Evolutionary conservation across 768 basidiomycete genomes (phyloP).

Genomic region (Termitomyces sp.): DNA sequence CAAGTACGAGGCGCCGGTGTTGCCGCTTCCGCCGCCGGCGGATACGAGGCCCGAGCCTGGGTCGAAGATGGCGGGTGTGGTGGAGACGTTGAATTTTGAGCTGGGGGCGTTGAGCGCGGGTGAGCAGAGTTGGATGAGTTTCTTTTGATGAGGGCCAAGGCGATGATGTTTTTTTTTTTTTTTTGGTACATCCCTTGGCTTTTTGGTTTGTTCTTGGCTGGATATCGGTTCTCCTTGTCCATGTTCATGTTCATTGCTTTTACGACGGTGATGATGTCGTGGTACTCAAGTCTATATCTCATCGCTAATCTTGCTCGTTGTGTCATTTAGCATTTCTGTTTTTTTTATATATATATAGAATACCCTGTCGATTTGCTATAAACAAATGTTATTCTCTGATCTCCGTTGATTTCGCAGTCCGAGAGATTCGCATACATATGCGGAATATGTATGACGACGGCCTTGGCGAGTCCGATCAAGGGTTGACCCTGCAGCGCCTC

Average conservation of each 20-base stretch:
- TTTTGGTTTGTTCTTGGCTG: neutral
- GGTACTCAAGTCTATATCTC: neutral
- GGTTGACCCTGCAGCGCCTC: neutral
- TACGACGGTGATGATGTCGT: too few relatives aligned
- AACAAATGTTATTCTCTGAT: conserved; percentile 3
- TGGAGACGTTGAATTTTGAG: conserved; percentile 46
- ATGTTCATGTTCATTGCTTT: neutral
- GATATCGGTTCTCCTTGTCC: conserved; percentile 4
- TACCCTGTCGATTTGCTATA: neutral
- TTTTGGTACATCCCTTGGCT: neutral
- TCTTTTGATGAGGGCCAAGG: too few relatives aligned
- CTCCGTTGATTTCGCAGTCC: conserved; percentile 13
- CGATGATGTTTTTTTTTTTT: too few relatives aligned
- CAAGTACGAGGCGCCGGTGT: conserved; percentile 20
- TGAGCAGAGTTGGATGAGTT: conserved; percentile 45
- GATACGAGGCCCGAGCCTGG: conserved; percentile 23
- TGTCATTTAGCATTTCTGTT: neutral
- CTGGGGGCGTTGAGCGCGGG: conserved; percentile 39
- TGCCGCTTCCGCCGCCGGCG: conserved; percentile 22
- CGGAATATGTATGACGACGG: neutral
- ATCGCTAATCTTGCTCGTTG: neutral
- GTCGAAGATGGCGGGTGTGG: conserved; percentile 35
- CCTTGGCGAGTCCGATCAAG: conserved; percentile 7
- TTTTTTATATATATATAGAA: too few relatives aligned
- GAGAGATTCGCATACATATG: conserved; percentile 8